Conservation (phyloP, 805 yeast species). For the Candida nitratophila region DNA sequence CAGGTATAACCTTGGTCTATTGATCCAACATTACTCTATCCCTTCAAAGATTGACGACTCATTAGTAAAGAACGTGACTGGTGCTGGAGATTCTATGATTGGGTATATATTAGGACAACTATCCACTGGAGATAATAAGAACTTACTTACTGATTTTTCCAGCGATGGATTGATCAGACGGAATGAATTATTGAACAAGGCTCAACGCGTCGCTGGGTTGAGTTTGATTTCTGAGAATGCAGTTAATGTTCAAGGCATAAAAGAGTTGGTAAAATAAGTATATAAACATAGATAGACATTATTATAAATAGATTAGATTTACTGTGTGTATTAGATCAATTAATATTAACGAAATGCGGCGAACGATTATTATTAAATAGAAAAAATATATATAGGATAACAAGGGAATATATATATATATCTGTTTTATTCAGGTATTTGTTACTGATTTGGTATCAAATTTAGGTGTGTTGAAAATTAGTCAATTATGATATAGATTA, state of each 20-base stretch:
- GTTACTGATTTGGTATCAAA: too few relatives aligned
- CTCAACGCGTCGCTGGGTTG: slow-evolving; percentile 20
- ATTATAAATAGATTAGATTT: too few relatives aligned
- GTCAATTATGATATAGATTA: too few relatives aligned
- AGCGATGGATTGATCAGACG: slow-evolving; percentile 7
- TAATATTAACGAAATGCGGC: too few relatives aligned
- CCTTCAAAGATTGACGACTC: slow-evolving; percentile 28
- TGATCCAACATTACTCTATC: slow-evolving; percentile 55
- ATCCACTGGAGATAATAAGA: slow-evolving; percentile 12
- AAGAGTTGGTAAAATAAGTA: background rate
- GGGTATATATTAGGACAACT: slow-evolving; percentile 52
- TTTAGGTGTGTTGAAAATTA: too few relatives aligned
- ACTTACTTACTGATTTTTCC: slow-evolving; percentile 4
- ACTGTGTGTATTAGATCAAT: too few relatives aligned
- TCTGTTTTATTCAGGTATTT: too few relatives aligned
- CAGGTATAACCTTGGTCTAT: slow-evolving; percentile 37
- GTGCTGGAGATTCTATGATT: slow-evolving; percentile 80
- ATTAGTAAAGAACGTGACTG: slow-evolving; percentile 61
- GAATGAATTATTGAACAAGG: slow-evolving; percentile 12
- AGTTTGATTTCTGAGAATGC: slow-evolving; percentile 17
- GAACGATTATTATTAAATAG: too few relatives aligned
- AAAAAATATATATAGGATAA: too few relatives aligned
- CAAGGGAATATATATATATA: too few relatives aligned
- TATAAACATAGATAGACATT: too few relatives aligned
- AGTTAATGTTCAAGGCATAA: slow-evolving; percentile 13